These are phyloP conservation scores for Yamadazyma insecticola DNA, from an alignment of 805 yeast species.

Conservation along the genomic window DNA sequence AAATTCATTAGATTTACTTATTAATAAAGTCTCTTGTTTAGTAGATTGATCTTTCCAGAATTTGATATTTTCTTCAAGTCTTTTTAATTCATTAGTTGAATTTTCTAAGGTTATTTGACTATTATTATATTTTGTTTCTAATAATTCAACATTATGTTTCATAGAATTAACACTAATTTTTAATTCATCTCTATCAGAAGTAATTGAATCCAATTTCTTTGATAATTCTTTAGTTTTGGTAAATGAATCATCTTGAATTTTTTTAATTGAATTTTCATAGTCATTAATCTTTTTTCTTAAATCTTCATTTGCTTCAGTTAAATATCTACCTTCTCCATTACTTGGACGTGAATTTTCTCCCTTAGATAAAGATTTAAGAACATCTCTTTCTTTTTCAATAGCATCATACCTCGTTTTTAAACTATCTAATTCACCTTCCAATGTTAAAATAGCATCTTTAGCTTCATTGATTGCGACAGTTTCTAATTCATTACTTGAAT, in stretches of 20 bases:
- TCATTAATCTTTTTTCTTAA: slow-evolving; percentile 31
- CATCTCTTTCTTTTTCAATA: slow-evolving; percentile 64
- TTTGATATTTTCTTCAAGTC: slow-evolving; percentile 21
- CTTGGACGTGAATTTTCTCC: slow-evolving; percentile 4
- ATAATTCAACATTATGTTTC: slow-evolving; percentile 15
- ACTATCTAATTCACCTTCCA: slow-evolving; percentile 55
- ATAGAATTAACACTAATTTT: slow-evolving; percentile 10
- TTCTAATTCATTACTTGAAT: slow-evolving; percentile 35
- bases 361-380: slow-evolving; percentile 36
- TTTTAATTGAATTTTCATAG: slow-evolving; percentile 31
- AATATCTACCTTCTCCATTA: slow-evolving; percentile 16
- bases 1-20: slow-evolving; percentile 44
- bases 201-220: slow-evolving; percentile 46
- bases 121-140: slow-evolving; percentile 43
- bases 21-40: slow-evolving; percentile 32
- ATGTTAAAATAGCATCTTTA: slow-evolving; percentile 58
- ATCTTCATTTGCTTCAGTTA: slow-evolving; percentile 23
- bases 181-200: slow-evolving; percentile 46
- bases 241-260: slow-evolving; percentile 34
- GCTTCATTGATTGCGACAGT: slow-evolving; percentile 57
- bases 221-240: slow-evolving; percentile 47
- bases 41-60: slow-evolving; percentile 41
- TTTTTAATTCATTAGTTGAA: slow-evolving; percentile 22
- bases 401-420: slow-evolving; percentile 50
- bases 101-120: slow-evolving; percentile 32